Base-by-base conservation (phyloP, 23 red algal genomes). In the Gracilaria caudata region DNA sequence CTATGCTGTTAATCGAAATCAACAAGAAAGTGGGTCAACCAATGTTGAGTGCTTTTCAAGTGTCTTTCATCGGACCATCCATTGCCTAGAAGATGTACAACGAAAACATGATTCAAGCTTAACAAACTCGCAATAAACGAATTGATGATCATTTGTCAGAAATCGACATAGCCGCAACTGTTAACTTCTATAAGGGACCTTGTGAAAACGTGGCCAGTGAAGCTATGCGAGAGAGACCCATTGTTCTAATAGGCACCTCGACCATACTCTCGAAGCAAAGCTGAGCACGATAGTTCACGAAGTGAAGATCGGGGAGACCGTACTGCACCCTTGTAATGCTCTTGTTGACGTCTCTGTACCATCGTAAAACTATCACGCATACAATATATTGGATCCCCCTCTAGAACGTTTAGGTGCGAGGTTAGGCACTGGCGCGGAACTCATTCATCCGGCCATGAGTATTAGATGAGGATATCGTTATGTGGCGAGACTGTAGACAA, bases 41-140 rank as follows among this genome's bases (percentile, higher is more conserved):
- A 86, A 86, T 86, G 82, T 39, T 86, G 66, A 86, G 82, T 58
- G 82, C 82, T 9, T 86, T 86, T 23, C 82, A 86, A 55, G 41
- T 73, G 65, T 34, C 82, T 51, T 73, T 34, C 65, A 75, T 86
- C 19, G 66, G 82, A 35, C 82, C 82, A 3, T 86, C 66, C 8
- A 25, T 13, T 25, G 47, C 13, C n/a, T 86, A 80, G 77, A 63
- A 30, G 7, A 71, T 41, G 43, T 47, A 24, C 43, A 75, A 23
- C 43, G 35, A 44, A 61, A 47, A 75, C 33, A 16, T 66, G 8
- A 46, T 75, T 40, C 70, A 75, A 75, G 70, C 70, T 47, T 45
- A n/a, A 75, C 9, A 3, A 73, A 49, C 40, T 46, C 43, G n/a
- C 5, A 46, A 26, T 46, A 75, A 75, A 49, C 21, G 24, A 33